Conservation (phyloP, 2,329 filamentous ascomycete genomes). For the Stachybotrys elegans region DNA sequence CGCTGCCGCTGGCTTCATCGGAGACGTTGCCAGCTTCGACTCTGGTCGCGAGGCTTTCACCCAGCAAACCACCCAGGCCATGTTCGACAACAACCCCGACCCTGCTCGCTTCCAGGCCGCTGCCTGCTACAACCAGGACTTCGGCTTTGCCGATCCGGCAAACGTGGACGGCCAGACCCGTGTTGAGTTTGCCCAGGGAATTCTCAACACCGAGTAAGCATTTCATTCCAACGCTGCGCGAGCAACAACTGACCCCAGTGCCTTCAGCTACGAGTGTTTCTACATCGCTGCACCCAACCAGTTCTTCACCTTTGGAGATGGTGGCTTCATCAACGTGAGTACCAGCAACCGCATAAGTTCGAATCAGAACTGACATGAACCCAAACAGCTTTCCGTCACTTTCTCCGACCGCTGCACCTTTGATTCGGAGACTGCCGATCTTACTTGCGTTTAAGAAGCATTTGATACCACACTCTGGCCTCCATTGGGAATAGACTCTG, state of each 20-base stretch:
- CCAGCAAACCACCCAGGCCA: constrained; percentile 5
- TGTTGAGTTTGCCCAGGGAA: constrained; percentile 3
- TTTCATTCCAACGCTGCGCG: neutral
- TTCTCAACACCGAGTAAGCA: constrained; percentile 2
- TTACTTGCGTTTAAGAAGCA: constrained; percentile 9
- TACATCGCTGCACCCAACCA: constrained; percentile 9
- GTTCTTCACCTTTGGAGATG: constrained; percentile 8
- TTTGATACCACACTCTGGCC: too few relatives aligned
- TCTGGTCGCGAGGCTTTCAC: constrained; percentile 6
- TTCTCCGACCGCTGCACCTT: constrained; percentile 6
- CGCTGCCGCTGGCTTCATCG: constrained; percentile 4
- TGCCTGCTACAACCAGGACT: constrained; percentile 7
- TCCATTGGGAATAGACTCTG: too few relatives aligned
- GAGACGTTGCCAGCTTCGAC: constrained; percentile 6
- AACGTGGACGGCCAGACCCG: constrained; percentile 6
- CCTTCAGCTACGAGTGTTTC: constrained; percentile 7
- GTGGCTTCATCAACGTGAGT: constrained; percentile 10
- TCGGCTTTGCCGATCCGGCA: constrained; percentile 4
- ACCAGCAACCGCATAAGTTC: neutral
- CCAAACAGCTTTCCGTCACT: constrained; percentile 6
- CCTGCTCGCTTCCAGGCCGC: constrained; percentile 6
- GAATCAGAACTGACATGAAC: neutral
- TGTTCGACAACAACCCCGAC: constrained; percentile 6
- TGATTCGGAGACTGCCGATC: constrained; percentile 6
- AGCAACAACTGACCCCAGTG: neutral